phyloP scores from a whole-genome alignment of 495 filamentous ascomycete genomes.

The Aspergillus biplanus region DNA sequence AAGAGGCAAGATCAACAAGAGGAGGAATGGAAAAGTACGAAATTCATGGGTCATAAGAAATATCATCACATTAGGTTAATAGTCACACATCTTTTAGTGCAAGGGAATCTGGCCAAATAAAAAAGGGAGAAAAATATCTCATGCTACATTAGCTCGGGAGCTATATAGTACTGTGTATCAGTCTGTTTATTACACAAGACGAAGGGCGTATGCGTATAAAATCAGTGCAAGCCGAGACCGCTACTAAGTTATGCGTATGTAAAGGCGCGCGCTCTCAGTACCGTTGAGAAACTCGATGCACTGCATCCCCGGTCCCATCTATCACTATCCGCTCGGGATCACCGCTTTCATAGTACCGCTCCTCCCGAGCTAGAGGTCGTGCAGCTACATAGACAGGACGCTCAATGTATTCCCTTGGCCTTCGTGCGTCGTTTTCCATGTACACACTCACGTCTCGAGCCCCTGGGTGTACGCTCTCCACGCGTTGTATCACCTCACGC shows the following conservation, averaged over 20 bases:
- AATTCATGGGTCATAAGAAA: too few relatives aligned
- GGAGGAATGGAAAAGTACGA: too few relatives aligned
- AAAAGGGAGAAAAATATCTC: too few relatives aligned
- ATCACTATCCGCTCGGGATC: constrained; percentile 37
- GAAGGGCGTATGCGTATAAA: not conserved
- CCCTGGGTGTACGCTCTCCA: constrained; percentile 55
- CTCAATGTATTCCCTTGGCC: constrained; percentile 47
- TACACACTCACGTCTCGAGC: constrained; percentile 46
- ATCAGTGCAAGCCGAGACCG: constrained; percentile 1
- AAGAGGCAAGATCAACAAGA: too few relatives aligned
- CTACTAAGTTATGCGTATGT: too few relatives aligned
- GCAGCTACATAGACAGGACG: constrained; percentile 42
- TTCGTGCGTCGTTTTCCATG: constrained; percentile 42
- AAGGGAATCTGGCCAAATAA: too few relatives aligned
- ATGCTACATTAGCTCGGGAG: too few relatives aligned
- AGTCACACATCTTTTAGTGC: too few relatives aligned
- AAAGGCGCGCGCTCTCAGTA: constrained; percentile 21
- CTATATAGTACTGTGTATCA: too few relatives aligned
- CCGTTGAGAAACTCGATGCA: constrained; percentile 37
- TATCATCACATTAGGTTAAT: too few relatives aligned
- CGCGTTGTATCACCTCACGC: constrained; percentile 49
- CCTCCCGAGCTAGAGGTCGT: constrained; percentile 33
- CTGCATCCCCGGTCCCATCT: constrained; percentile 33
- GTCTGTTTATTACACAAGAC: too few relatives aligned
- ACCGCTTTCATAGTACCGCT: constrained; percentile 44